Evolutionary conservation across 306 rosid genomes (phyloP).

Genomic region (Quercus suber): DNA sequence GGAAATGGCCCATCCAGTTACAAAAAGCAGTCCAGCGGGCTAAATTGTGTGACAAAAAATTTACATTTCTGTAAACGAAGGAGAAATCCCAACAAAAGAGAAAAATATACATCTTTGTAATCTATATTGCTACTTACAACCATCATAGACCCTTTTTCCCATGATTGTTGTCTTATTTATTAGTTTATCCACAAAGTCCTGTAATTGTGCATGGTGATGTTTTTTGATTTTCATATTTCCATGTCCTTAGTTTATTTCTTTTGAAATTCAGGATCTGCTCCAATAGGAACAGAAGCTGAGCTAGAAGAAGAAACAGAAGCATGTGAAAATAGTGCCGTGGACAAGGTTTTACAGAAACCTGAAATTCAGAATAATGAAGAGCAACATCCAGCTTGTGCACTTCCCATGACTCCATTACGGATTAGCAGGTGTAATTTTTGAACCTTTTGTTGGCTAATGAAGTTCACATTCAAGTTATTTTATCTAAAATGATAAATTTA

Average conservation of each 20-base stretch:
- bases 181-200: background rate
- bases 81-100: no score
- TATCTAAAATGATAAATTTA: conserved; percentile 1
- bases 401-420: conserved; percentile 58
- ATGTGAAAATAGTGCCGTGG: conserved; percentile 38
- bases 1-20: no score
- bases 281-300: conserved; percentile 47
- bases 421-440: conserved; percentile 51
- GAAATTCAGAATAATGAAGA: conserved; percentile 57
- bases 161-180: background rate
- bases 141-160: background rate
- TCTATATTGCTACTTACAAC: background rate
- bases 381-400: conserved; percentile 40
- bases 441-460: conserved; percentile 17
- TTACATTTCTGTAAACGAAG: no score
- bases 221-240: background rate
- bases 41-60: no score
- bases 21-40: no score
- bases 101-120: background rate
- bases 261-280: conserved; percentile 47
- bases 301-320: conserved; percentile 70
- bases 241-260: conserved; percentile 3
- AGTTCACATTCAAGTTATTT: conserved; percentile 15
- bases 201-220: background rate
- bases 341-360: conserved; percentile 43